Base-by-base conservation (phyloP, 2,329 filamentous ascomycete genomes). In the Biscogniauxia marginata region DNA sequence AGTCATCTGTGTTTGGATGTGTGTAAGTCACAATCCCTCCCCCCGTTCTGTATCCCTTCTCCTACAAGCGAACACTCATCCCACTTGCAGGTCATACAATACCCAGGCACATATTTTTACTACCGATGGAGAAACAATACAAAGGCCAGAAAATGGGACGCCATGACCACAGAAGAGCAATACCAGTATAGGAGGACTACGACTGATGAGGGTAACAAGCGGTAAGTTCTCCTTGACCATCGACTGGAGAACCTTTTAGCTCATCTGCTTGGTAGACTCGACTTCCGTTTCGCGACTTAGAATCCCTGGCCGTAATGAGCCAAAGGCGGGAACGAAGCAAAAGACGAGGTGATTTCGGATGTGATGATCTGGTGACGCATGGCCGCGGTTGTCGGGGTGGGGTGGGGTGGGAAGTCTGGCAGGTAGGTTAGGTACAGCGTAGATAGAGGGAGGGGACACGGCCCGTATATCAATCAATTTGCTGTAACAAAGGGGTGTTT, bases 161-260 rank as follows among this genome's bases (percentile, higher is more conserved):
- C 65, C 2, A 71, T 76, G 70, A 73, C 68, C 3, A 63, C 67
- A 1, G 73, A 77, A 52, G 69, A 79, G 59, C 75, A 75, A 50
- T 67, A 72, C 7, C 55, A 70, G 0, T 81, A 80, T 59, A 66
- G 77, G 6, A 71, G 65, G n/a, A 79, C 72, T 0, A 79, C 77
- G 0, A 74, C 67, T 1, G 75, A 80, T 54, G 62, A 75, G 49
- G 76, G 77, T 5, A 79, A 78, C 49, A 79, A 76, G 65, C 74
- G 74, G 75, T 69, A 45, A 62, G 63, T 20, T 50, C 13, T n/a
- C 30, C 13, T 39, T 19, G 8, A 4, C 11, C 39, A 20, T 50
- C 23, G 7, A 30, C 23, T 50, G 46, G 8, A 4, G 16, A 50
- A 23, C 7, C 2, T 48, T 43, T 1, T 30, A 25, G 24, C 53